These are phyloP conservation scores for Hypocreales sp. DNA, from an alignment of 2,329 filamentous ascomycete species.

Conservation along the genomic window DNA sequence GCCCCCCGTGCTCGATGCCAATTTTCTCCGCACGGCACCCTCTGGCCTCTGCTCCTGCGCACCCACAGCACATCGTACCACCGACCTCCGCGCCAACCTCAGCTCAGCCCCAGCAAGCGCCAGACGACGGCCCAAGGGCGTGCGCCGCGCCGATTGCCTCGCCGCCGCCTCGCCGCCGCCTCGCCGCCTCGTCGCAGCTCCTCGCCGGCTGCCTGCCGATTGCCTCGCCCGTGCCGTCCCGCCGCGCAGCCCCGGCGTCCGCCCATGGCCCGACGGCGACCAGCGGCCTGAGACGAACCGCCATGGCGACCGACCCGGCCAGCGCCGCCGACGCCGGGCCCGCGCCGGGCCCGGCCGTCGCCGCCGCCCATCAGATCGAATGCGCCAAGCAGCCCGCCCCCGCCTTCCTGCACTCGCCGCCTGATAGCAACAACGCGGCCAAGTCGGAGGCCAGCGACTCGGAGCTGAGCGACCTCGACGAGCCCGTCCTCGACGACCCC, in stretches of 20 bases:
- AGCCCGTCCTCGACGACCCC: slow-evolving; percentile 24
- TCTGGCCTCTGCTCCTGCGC: too few relatives aligned
- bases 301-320: slow-evolving; percentile 2
- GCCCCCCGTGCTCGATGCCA: too few relatives aligned
- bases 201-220: too few relatives aligned
- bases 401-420: slow-evolving; percentile 43
- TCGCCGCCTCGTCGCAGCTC: too few relatives aligned
- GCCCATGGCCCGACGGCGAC: neutral
- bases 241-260: neutral
- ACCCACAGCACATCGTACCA: too few relatives aligned
- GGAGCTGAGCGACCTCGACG: slow-evolving; percentile 48
- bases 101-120: too few relatives aligned
- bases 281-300: neutral
- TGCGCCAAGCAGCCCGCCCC: slow-evolving; percentile 20
- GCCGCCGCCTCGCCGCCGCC: too few relatives aligned
- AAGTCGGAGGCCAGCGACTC: slow-evolving; percentile 47
- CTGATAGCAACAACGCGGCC: slow-evolving; percentile 44
- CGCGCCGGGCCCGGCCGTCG: slow-evolving; percentile 10
- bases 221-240: too few relatives aligned
- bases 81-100: too few relatives aligned
- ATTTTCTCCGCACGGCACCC: too few relatives aligned
- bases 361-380: slow-evolving; percentile 14
- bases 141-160: too few relatives aligned
- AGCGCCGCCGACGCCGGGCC: slow-evolving; percentile 6
- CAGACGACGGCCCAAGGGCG: too few relatives aligned